Conservation (phyloP, 192 early-diverging fungal species). For the Globomyces pollinis-pini region DNA sequence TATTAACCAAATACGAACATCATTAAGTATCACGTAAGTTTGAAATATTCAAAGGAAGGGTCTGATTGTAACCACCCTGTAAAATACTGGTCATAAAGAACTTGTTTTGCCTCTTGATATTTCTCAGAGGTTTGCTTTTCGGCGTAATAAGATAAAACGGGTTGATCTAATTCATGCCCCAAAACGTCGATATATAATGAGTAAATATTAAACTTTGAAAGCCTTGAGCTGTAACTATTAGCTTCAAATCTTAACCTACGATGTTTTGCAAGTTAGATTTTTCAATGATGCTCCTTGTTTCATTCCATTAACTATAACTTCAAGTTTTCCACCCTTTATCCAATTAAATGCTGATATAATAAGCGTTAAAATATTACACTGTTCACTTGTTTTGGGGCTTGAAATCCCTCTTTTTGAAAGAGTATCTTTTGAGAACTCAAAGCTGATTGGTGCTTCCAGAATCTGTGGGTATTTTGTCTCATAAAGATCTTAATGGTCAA, state of each 20-base stretch:
- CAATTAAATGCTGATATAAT: background rate
- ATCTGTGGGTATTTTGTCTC: background rate
- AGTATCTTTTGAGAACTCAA: too few relatives aligned
- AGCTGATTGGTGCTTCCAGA: background rate
- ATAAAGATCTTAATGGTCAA: background rate
- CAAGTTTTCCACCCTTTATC: background rate
- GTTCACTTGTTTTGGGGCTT: background rate
- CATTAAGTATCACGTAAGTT: too few relatives aligned
- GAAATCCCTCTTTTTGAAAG: too few relatives aligned
- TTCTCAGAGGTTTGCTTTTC: background rate
- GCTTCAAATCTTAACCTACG: too few relatives aligned
- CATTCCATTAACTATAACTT: conserved; percentile 2
- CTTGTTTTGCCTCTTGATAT: background rate
- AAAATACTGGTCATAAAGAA: background rate
- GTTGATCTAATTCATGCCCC: too few relatives aligned
- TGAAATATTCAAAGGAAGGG: background rate
- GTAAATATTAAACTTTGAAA: too few relatives aligned
- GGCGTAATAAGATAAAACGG: background rate
- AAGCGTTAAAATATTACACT: background rate
- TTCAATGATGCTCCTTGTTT: background rate
- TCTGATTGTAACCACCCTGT: background rate
- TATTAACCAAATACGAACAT: too few relatives aligned
- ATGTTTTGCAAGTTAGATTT: too few relatives aligned
- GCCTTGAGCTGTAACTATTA: too few relatives aligned
- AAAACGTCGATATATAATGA: too few relatives aligned